Percentiles rank a stretch among this genome's conserved stretches.
Conservation (phyloP, 257 asterid genomes). For the Scutellaria barbata region DNA sequence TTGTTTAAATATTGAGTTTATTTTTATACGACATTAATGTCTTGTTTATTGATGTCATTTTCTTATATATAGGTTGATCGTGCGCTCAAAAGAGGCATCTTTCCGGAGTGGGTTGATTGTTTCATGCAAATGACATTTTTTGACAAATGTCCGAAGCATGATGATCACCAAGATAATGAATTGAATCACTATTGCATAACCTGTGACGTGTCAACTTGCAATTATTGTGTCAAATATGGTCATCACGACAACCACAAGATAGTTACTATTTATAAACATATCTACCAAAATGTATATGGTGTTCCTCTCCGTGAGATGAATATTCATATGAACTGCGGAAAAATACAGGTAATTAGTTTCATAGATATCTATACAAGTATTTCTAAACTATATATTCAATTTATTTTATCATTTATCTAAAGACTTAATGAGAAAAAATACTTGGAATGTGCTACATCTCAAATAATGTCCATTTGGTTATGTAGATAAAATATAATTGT, state of each 20-base stretch:
- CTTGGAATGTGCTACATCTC: too few relatives aligned
- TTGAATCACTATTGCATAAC: slow-evolving; percentile 46
- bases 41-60: background rate
- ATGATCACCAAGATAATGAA: slow-evolving; percentile 41
- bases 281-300: slow-evolving; percentile 45
- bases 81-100: too few relatives aligned
- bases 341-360: slow-evolving; percentile 41
- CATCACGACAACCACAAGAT: slow-evolving; percentile 37
- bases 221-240: slow-evolving; percentile 33
- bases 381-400: background rate
- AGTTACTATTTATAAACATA: slow-evolving; percentile 52
- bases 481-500: too few relatives aligned
- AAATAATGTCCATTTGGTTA: too few relatives aligned
- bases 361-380: too few relatives aligned
- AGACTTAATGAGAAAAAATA: too few relatives aligned
- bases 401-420: too few relatives aligned
- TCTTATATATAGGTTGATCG: background rate
- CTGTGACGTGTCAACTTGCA: slow-evolving; percentile 45
- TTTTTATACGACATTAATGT: background rate
- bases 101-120: slow-evolving; percentile 42
- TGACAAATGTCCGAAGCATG: slow-evolving; percentile 41
- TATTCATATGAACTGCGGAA: slow-evolving; percentile 34
- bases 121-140: slow-evolving; percentile 44
- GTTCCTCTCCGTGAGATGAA: slow-evolving; percentile 47
- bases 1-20: background rate